Evolutionary conservation across 495 filamentous ascomycete species (phyloP).

Genomic region (Platismatia glauca): DNA sequence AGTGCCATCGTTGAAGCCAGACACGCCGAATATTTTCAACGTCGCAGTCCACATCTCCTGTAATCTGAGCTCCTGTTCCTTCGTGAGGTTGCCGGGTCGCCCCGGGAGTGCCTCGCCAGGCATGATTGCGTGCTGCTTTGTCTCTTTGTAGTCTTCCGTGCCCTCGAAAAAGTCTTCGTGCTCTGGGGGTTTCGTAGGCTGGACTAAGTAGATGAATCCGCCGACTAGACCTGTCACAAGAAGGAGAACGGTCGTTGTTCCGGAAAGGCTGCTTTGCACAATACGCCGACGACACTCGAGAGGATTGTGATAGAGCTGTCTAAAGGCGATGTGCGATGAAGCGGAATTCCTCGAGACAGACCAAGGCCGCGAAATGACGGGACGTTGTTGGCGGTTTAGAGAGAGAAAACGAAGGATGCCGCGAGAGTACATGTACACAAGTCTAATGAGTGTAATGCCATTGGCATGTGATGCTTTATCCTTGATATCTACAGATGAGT

Average conservation of each 20-base stretch:
- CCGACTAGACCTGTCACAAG: constrained; percentile 2
- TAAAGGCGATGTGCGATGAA: not conserved
- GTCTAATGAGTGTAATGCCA: not conserved
- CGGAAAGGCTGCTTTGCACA: constrained; percentile 7
- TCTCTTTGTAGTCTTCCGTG: not conserved
- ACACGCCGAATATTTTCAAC: constrained; percentile 71
- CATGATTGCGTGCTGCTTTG: constrained; percentile 26
- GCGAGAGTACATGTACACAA: constrained; percentile 12
- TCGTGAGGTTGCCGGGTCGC: constrained; percentile 76
- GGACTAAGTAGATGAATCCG: not conserved
- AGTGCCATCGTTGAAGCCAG: constrained; percentile 28
- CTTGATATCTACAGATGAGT: not conserved
- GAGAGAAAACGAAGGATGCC: not conserved
- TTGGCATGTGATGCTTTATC: constrained; percentile 3
- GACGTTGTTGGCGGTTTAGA: not conserved
- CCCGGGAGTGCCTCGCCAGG: constrained; percentile 51
- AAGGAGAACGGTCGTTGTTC: not conserved
- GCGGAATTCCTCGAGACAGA: not conserved
- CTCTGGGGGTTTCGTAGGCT: not conserved
- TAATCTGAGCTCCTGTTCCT: constrained; percentile 80
- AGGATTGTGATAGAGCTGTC: not conserved
- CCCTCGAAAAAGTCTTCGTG: not conserved
- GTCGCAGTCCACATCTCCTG: constrained; percentile 75
- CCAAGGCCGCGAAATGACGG: not conserved
- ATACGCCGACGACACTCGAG: not conserved